Evolutionary conservation across 805 yeast species (phyloP).

Genomic region (Yarrowia porcina): DNA sequence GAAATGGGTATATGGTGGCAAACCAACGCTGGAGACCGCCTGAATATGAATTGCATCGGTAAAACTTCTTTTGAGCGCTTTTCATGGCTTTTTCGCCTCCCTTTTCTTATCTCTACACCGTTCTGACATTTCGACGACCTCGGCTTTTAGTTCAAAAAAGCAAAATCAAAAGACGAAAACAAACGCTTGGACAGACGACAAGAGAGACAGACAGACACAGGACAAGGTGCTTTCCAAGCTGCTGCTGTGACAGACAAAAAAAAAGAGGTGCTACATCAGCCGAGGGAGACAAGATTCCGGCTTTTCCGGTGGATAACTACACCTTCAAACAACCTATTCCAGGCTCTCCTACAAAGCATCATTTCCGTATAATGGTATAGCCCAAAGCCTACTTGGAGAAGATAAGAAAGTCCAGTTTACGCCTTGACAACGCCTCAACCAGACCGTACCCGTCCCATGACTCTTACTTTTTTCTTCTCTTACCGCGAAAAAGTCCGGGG

Average conservation of each 20-base stretch:
- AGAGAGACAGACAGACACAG: not conserved
- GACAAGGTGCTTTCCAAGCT: no score
- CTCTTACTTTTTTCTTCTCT: not conserved
- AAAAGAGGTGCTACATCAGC: not conserved
- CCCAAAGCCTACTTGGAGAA: not conserved
- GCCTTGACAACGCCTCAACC: no score
- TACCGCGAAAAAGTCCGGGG: slow-evolving; percentile 4
- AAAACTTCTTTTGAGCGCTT: not conserved
- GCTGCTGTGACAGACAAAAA: not conserved
- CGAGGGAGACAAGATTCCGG: slow-evolving; percentile 21
- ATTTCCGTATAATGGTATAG: slow-evolving; percentile 15
- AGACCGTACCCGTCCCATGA: not conserved
- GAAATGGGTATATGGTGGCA: no score
- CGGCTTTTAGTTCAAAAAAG: slow-evolving; percentile 5
- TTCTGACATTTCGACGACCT: not conserved
- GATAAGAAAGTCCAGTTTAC: no score
- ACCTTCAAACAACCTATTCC: no score
- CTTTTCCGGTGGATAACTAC: not conserved
- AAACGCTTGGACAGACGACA: not conserved
- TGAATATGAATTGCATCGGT: not conserved
- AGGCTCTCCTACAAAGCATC: no score
- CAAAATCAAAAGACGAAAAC: not conserved
- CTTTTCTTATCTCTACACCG: not conserved
- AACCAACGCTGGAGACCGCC: no score
- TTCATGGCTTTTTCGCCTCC: not conserved